These are phyloP conservation scores for Cystobasidium ongulense DNA, from an alignment of 768 basidiomycete genomes.

Conservation along the genomic window DNA sequence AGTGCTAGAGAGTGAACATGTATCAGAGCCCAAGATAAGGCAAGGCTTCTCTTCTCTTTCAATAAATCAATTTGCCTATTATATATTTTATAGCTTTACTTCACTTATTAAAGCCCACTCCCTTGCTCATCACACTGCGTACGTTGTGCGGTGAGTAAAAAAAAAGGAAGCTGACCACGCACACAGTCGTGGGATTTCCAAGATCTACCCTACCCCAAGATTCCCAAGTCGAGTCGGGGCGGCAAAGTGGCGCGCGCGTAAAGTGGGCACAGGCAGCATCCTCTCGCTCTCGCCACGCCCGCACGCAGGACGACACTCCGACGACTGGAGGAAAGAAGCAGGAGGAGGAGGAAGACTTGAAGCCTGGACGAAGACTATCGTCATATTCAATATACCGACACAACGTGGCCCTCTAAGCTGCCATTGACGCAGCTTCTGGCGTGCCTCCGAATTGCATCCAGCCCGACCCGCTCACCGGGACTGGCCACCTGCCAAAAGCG, in stretches of 20 bases:
- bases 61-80: too few relatives aligned
- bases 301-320: too few relatives aligned
- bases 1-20: too few relatives aligned
- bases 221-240: background rate
- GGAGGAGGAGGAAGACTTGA: background rate
- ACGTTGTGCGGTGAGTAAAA: background rate
- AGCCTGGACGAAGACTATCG: background rate
- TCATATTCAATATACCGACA: background rate
- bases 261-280: background rate
- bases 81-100: too few relatives aligned
- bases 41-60: too few relatives aligned
- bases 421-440: background rate
- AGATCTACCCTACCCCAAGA: too few relatives aligned
- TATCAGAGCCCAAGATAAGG: too few relatives aligned
- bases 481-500: constrained; percentile 14
- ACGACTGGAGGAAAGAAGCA: background rate
- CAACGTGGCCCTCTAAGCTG: background rate
- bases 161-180: background rate
- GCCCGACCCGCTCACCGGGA: background rate
- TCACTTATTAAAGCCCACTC: too few relatives aligned
- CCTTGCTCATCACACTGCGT: too few relatives aligned
- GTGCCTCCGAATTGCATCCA: background rate
- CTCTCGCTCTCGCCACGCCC: background rate
- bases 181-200: background rate
- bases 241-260: background rate